phyloP scores from a whole-genome alignment of 805 yeast species.

The Kazachstania africana region DNA sequence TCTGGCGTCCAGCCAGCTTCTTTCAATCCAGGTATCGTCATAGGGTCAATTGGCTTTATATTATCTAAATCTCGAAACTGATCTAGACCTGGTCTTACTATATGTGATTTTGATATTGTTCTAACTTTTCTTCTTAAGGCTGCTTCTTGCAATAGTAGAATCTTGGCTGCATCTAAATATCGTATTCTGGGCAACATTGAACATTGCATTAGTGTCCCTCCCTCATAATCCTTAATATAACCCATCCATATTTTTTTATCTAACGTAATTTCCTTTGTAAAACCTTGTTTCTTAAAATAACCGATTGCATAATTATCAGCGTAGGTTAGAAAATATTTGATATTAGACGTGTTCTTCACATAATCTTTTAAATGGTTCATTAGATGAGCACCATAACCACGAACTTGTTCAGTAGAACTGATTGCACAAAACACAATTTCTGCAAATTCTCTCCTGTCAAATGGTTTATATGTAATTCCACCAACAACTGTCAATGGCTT shows the following conservation, averaged over 20 bases:
- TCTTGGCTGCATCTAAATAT: slow-evolving; percentile 80
- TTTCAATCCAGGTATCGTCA: slow-evolving; percentile 75
- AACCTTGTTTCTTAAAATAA: slow-evolving; percentile 95
- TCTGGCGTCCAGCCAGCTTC: slow-evolving; percentile 98
- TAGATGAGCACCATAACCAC: slow-evolving; percentile 97
- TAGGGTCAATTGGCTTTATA: slow-evolving; percentile 57
- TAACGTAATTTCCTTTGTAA: slow-evolving; percentile 84
- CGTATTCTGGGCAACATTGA: slow-evolving; percentile 81
- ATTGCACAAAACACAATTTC: slow-evolving; percentile 98
- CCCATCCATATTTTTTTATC: slow-evolving; percentile 94
- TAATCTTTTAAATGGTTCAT: slow-evolving; percentile 97
- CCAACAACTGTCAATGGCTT: slow-evolving; percentile 94
- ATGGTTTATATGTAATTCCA: slow-evolving; percentile 93
- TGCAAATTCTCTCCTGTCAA: slow-evolving; percentile 81
- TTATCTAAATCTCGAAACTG: slow-evolving; percentile 44
- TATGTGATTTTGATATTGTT: slow-evolving; percentile 64
- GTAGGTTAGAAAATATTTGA: slow-evolving; percentile 80
- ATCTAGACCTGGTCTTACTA: slow-evolving; percentile 71
- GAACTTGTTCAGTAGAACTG: slow-evolving; percentile 91
- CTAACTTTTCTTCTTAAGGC: slow-evolving; percentile 80
- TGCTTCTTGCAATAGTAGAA: slow-evolving; percentile 78
- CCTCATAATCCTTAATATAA: slow-evolving; percentile 96
- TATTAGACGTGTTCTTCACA: slow-evolving; percentile 76
- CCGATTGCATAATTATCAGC: slow-evolving; percentile 99
- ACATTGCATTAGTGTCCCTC: slow-evolving; percentile 97